Evolutionary conservation across 768 basidiomycete genomes (phyloP).

Genomic region (Auricularia heimuer): DNA sequence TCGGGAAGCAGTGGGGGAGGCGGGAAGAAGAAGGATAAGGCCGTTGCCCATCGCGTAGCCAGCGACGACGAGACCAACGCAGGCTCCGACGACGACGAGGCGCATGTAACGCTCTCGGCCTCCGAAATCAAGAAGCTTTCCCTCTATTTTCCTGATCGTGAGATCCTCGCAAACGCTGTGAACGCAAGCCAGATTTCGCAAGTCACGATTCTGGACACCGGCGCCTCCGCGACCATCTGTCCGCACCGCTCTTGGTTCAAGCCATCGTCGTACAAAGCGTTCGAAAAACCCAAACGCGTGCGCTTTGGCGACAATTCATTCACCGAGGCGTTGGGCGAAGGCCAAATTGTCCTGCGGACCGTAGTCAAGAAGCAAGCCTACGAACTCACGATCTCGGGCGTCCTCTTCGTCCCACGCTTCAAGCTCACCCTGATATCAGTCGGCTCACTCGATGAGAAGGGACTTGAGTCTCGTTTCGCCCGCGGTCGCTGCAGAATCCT

Average conservation of each 20-base stretch:
- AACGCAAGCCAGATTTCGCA: neutral
- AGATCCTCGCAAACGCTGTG: neutral
- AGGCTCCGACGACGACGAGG: neutral
- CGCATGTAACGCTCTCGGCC: neutral
- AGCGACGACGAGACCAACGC: neutral
- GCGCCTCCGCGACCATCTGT: slow-evolving; percentile 5
- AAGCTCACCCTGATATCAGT: slow-evolving; percentile 10
- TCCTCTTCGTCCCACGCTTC: slow-evolving; percentile 9
- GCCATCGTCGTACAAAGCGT: neutral
- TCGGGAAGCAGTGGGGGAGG: neutral
- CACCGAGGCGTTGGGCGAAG: slow-evolving; percentile 7
- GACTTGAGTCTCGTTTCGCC: slow-evolving; percentile 5
- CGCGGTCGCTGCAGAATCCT: slow-evolving; percentile 1
- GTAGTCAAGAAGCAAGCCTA: neutral
- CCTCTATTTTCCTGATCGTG: neutral
- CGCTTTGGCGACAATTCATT: slow-evolving; percentile 10
- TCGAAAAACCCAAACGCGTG: slow-evolving; percentile 6
- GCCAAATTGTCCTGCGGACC: slow-evolving; percentile 5
- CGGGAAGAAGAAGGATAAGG: neutral
- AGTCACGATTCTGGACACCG: slow-evolving; percentile 4
- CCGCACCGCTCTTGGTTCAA: slow-evolving; percentile 3
- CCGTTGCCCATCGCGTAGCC: neutral
- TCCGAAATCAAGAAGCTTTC: neutral
- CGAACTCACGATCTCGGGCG: neutral
- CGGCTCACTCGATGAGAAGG: slow-evolving; percentile 3